Conservation (phyloP, 2,329 filamentous ascomycete species). For the Alternaria ethzedia region DNA sequence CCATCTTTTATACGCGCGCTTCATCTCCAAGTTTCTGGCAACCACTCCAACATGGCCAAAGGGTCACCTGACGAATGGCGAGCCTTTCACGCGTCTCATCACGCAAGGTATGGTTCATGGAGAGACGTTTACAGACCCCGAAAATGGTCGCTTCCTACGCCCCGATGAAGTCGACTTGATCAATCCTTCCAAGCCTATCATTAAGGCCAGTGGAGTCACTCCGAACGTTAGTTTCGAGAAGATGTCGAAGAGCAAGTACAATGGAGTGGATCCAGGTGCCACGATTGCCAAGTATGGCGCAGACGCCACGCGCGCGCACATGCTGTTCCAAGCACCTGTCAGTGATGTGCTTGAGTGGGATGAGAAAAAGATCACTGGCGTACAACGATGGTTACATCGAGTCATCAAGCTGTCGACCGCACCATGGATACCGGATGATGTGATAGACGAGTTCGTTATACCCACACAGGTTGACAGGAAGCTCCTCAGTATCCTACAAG, state of each 20-base stretch:
- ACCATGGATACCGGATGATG: constrained; percentile 28
- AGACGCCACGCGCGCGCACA: constrained; percentile 83
- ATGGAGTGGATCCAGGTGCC: constrained; percentile 80
- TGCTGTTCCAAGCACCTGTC: constrained; percentile 87
- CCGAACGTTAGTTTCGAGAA: constrained; percentile 79
- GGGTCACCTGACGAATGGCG: constrained; percentile 54
- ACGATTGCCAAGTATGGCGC: constrained; percentile 79
- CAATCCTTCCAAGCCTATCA: constrained; percentile 62
- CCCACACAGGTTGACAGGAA: constrained; percentile 33
- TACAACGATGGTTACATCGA: constrained; percentile 79
- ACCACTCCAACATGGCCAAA: constrained; percentile 57
- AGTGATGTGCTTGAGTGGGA: constrained; percentile 88
- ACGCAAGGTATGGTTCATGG: constrained; percentile 95
- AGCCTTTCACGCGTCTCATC: constrained; percentile 83
- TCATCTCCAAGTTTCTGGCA: constrained; percentile 86
- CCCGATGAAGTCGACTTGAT: constrained; percentile 75
- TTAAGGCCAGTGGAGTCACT: constrained; percentile 65
- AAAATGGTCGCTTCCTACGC: constrained; percentile 76
- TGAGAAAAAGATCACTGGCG: constrained; percentile 78
- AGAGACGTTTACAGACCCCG: constrained; percentile 77
- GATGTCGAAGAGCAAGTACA: constrained; percentile 95
- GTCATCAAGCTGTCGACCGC: constrained; percentile 62
- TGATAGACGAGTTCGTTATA: constrained; percentile 25
- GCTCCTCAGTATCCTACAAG: constrained; percentile 26
- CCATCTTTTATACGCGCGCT: constrained; percentile 86